A percentile compares a stretch with the other conserved stretches of the same genome.
Evolutionary conservation across 2,329 filamentous ascomycete genomes (phyloP).

Genomic region (Colletotrichum chrysophilum): DNA sequence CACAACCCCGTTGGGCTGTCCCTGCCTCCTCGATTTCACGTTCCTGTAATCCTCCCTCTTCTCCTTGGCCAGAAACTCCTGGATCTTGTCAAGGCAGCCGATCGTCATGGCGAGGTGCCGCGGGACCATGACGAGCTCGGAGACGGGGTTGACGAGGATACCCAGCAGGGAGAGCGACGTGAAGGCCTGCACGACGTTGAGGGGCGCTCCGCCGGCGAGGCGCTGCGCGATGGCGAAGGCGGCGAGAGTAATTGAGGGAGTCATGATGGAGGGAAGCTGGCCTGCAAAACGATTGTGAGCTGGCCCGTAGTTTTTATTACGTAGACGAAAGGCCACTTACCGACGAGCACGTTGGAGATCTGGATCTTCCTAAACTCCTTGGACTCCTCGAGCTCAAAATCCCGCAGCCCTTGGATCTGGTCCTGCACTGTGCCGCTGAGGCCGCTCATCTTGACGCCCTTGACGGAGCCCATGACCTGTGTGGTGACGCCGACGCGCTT

Average conservation of each 20-base stretch:
- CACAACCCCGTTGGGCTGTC: fast-evolving
- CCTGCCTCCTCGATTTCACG: background rate
- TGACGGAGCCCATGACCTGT: constrained; percentile 52
- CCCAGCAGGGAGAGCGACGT: constrained; percentile 4
- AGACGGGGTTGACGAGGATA: background rate
- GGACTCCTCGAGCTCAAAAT: constrained; percentile 23
- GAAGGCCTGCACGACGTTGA: constrained; percentile 14
- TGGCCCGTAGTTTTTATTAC: fast-evolving
- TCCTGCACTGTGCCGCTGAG: constrained; percentile 41
- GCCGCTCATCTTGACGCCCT: constrained; percentile 55
- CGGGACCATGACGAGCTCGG: constrained; percentile 12
- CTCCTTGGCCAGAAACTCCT: constrained; percentile 25
- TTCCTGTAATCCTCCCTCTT: constrained; percentile 1
- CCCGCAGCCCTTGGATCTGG: constrained; percentile 24
- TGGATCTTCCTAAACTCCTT: constrained; percentile 8
- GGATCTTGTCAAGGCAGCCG: constrained; percentile 29
- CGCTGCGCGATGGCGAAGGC: constrained; percentile 4
- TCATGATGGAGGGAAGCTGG: background rate
- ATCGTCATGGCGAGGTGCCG: constrained; percentile 19
- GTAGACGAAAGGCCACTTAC: background rate
- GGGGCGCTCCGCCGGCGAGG: background rate
- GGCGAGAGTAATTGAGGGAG: constrained; percentile 5
- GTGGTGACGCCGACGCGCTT: constrained; percentile 53
- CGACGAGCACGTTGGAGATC: background rate
- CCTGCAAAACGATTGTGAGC: background rate